Evolutionary conservation across 1,139 yeast genomes (phyloP).

Genomic region (Yamadazyma membranifaciens): DNA sequence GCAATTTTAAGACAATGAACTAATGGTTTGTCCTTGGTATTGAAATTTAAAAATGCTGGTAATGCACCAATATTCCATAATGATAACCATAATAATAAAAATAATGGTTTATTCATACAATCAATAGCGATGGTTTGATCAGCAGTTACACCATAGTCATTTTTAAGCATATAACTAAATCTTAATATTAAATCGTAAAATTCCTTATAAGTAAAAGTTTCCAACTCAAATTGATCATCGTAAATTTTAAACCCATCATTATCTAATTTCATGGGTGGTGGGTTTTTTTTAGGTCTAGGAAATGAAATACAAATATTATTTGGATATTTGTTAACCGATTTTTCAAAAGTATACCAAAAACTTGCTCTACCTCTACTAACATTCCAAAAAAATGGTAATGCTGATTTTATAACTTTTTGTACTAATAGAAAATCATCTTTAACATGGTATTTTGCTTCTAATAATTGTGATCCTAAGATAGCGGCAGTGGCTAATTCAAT

Average conservation of each 20-base stretch:
- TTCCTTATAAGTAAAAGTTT: slow-evolving; percentile 66
- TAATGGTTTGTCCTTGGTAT: slow-evolving; percentile 69
- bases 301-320: slow-evolving; percentile 57
- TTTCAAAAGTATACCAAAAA: slow-evolving; percentile 67
- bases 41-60: slow-evolving; percentile 86
- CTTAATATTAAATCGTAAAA: slow-evolving; percentile 63
- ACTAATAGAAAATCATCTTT: slow-evolving; percentile 53
- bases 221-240: slow-evolving; percentile 60
- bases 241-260: slow-evolving; percentile 33
- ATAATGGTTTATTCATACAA: slow-evolving; percentile 81
- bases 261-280: slow-evolving; percentile 29
- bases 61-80: slow-evolving; percentile 89
- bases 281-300: slow-evolving; percentile 51
- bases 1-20: slow-evolving; percentile 79
- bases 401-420: slow-evolving; percentile 39
- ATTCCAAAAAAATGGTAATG: slow-evolving; percentile 43
- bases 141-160: slow-evolving; percentile 62
- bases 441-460: slow-evolving; percentile 54
- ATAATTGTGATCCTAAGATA: slow-evolving; percentile 40
- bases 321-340: slow-evolving; percentile 49
- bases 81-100: slow-evolving; percentile 77
- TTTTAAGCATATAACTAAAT: slow-evolving; percentile 61
- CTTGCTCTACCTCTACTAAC: slow-evolving; percentile 51
- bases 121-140: slow-evolving; percentile 76
- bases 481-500: slow-evolving; percentile 47